Percentiles rank a stretch among this genome's conserved stretches.
Evolutionary conservation across 2,329 filamentous ascomycete genomes (phyloP).

Genomic region (Nigrospora sphaerica): DNA sequence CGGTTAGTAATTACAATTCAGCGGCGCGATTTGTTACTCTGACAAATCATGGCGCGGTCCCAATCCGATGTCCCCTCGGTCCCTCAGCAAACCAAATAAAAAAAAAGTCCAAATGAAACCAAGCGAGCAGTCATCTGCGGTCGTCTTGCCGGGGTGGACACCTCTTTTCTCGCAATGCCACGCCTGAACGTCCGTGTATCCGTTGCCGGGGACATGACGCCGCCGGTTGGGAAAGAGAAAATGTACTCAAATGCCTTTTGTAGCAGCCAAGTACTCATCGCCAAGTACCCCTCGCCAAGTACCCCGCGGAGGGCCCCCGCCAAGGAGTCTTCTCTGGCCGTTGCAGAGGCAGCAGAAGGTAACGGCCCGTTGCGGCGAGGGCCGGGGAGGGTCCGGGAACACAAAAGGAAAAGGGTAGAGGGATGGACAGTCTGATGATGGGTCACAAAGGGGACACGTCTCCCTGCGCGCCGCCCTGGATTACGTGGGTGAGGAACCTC

Average conservation of each 20-base stretch:
- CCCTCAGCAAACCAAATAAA: too few relatives aligned
- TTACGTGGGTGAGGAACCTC: background rate
- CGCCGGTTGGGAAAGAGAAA: background rate
- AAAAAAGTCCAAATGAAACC: background rate
- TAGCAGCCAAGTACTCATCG: background rate
- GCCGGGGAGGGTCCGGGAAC: background rate
- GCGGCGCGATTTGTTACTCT: too few relatives aligned
- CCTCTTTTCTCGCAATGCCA: background rate
- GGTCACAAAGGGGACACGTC: background rate
- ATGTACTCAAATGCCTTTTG: background rate
- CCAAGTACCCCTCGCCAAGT: background rate
- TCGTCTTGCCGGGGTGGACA: background rate
- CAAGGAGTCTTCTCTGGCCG: background rate
- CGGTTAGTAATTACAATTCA: too few relatives aligned
- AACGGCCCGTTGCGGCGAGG: background rate
- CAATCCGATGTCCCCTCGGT: too few relatives aligned
- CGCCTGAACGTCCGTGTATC: conserved; percentile 6
- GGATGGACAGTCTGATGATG: background rate
- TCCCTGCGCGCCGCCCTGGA: too few relatives aligned
- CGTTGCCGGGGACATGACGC: conserved; percentile 1
- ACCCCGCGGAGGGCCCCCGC: background rate
- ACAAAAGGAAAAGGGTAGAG: background rate
- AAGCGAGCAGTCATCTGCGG: background rate
- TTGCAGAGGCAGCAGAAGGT: background rate
- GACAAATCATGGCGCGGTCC: too few relatives aligned